These are phyloP conservation scores for Nidularia sp. DNA, from an alignment of 768 basidiomycete genomes.

Conservation along the genomic window DNA sequence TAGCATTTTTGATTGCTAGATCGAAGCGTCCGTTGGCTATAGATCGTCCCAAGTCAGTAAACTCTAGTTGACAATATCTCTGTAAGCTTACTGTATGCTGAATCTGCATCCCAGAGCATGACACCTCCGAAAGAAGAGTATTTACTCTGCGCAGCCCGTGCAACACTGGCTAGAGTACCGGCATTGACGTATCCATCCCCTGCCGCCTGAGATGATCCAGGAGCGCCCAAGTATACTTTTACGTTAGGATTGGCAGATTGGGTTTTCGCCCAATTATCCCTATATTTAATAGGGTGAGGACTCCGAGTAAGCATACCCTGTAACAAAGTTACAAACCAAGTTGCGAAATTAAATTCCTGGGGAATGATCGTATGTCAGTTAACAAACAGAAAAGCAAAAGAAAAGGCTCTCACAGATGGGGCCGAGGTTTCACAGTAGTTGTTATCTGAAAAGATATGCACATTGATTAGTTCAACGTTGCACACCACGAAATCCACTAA, in stretches of 20 bases:
- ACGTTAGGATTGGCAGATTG: conserved; percentile 52
- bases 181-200: conserved; percentile 49
- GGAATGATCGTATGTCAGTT: not conserved
- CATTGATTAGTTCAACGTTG: not conserved
- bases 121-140: conserved; percentile 62
- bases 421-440: conserved; percentile 49
- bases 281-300: conserved; percentile 4
- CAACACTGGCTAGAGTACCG: conserved; percentile 36
- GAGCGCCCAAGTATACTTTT: conserved; percentile 59
- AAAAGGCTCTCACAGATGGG: conserved; percentile 23
- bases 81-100: conserved; percentile 35
- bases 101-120: conserved; percentile 42
- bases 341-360: conserved; percentile 49
- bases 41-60: not conserved
- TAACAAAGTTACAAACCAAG: conserved; percentile 24
- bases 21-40: conserved; percentile 46
- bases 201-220: conserved; percentile 47
- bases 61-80: no score
- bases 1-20: conserved; percentile 42
- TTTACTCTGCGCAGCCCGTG: conserved; percentile 37
- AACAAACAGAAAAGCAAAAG: conserved; percentile 8
- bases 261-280: conserved; percentile 62
- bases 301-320: not conserved
- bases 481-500: conserved; percentile 15
- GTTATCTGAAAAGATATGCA: conserved; percentile 31